Conservation (phyloP, 108 stramenopile genomes). For the Cyclotella sp. region DNA sequence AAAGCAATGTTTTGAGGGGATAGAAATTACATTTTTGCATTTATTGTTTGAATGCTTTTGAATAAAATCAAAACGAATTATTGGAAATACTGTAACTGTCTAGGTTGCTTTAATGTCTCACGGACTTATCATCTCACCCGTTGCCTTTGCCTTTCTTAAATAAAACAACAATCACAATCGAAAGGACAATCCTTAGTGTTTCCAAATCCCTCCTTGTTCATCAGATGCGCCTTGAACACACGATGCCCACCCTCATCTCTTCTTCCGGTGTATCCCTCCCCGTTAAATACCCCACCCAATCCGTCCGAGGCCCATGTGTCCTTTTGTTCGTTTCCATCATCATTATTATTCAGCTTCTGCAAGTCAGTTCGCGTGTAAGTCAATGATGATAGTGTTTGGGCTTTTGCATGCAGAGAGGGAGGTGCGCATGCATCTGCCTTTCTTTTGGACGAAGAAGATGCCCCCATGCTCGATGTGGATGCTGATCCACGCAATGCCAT, state of each 20-base stretch:
- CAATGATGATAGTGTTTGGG: conserved; percentile 29
- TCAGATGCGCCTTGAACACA: conserved; percentile 87
- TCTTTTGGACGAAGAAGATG: conserved; percentile 1
- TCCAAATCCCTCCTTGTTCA: conserved; percentile 83
- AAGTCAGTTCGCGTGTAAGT: conserved; percentile 43
- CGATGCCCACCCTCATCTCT: conserved; percentile 76
- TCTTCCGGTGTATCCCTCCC: conserved; percentile 85
- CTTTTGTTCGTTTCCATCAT: conserved; percentile 17
- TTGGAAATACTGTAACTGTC: no score
- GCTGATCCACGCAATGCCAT: conserved; percentile 17
- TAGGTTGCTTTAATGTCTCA: no score
- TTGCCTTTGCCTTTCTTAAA: conserved; percentile 57
- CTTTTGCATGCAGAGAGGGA: conserved; percentile 20
- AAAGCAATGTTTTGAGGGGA: neutral
- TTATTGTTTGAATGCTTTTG: neutral
- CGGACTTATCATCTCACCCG: no score
- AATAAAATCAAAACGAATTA: no score
- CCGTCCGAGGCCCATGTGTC: conserved; percentile 85
- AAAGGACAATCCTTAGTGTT: conserved; percentile 81
- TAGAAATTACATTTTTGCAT: neutral
- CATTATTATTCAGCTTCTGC: conserved; percentile 19
- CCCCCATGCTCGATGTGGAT: neutral
- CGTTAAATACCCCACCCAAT: conserved; percentile 81
- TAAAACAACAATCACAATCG: conserved; percentile 91
- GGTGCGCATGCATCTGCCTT: conserved; percentile 15